Base-by-base conservation (phyloP, 192 early-diverging fungal genomes). In the Backusella australiensis region DNA sequence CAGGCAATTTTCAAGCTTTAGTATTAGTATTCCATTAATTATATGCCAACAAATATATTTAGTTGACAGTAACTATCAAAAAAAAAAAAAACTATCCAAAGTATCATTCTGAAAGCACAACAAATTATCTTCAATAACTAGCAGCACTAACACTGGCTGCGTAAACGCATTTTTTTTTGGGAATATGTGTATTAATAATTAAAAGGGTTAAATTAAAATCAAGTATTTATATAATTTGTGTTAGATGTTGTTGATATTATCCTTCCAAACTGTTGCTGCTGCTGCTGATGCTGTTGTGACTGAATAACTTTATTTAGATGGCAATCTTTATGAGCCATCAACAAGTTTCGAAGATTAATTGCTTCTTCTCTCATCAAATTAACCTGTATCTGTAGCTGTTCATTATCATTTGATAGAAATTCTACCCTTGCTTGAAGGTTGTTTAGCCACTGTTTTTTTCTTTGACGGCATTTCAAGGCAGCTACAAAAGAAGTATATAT, bases 391-490 rank as follows among this genome's bases (percentile, higher is more conserved):
- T 90, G 86, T 71, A 94, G 68, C 19, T 78, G 81, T 75, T 92
- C 89, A 69, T 93, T 93, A 41, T 93, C 91, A 32, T 80, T 83
- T 1, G 91, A 82, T 23, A 93, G 76, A 69, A 85, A 88, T 63
- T 89, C 87, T 32, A 87, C 86, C 72, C 83, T 88, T 34, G 84
- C 80, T 78, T 97, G 94, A 46, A 97, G 89, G 71, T 91, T 89
- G 69, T 89, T 86, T 23, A 97, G 85, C 95, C 94, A 96, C 78
- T 93, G 86, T 84, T 97, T 97, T 83, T 97, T 97, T 77, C 95
- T 93, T 74, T 95, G 94, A 12, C 96, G 89, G 76, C 96, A 96
- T 86, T 97, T 97, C 19, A 93, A 83, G 0, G 96, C 96, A 46
- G 96, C 96, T 84, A 77, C n/a, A 4, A 36, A 44, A 15, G 1